phyloP scores from a whole-genome alignment of 2,329 filamentous ascomycete species.

The Epicoccum sorghinum region DNA sequence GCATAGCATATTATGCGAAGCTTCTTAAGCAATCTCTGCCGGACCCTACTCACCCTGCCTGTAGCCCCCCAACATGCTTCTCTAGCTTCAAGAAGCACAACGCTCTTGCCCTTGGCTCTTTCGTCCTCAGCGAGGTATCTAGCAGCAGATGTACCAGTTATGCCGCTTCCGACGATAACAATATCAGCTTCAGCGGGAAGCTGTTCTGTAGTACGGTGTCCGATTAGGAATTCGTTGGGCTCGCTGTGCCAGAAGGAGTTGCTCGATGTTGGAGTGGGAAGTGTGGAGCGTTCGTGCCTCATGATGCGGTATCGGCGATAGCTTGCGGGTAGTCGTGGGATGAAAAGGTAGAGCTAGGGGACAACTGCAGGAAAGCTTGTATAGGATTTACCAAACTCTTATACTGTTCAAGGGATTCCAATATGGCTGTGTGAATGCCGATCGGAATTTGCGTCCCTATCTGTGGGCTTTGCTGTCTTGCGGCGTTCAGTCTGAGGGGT shows the following conservation, averaged over 20 bases:
- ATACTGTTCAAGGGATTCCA: constrained; percentile 5
- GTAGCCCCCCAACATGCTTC: constrained; percentile 86
- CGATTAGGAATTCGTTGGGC: constrained; percentile 67
- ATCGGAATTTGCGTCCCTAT: constrained; percentile 1
- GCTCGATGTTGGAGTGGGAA: constrained; percentile 67
- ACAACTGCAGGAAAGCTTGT: neutral
- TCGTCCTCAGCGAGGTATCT: constrained; percentile 62
- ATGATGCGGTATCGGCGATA: constrained; percentile 27
- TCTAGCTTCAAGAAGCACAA: constrained; percentile 77
- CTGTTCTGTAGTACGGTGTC: constrained; percentile 69
- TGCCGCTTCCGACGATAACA: constrained; percentile 75
- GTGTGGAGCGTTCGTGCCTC: constrained; percentile 44
- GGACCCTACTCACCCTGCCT: constrained; percentile 64
- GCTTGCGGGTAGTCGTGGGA: constrained; percentile 4
- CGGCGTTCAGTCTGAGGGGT: neutral
- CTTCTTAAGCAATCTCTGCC: neutral
- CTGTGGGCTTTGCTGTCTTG: neutral
- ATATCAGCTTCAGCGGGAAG: constrained; percentile 70
- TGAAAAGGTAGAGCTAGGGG: constrained; percentile 7
- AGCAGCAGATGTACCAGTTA: constrained; percentile 76
- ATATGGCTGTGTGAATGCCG: neutral
- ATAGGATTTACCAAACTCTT: constrained; percentile 5
- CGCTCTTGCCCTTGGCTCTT: constrained; percentile 53
- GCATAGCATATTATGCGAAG: neutral
- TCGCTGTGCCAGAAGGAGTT: constrained; percentile 76